Conservation (phyloP, 495 filamentous ascomycete genomes). For the Trichoderma orchidacearum region DNA sequence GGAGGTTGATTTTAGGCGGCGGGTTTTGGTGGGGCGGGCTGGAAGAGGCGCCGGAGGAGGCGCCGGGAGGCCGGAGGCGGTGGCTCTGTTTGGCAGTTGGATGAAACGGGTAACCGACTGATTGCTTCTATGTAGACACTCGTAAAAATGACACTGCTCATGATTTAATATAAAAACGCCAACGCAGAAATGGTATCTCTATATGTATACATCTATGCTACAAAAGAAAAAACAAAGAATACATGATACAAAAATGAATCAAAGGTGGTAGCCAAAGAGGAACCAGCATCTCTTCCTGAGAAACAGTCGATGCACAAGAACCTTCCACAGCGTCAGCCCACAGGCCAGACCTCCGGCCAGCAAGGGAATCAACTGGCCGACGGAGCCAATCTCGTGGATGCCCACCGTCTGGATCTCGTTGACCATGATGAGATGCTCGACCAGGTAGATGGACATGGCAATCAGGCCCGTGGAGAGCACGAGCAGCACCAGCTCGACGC, state of each 20-base stretch:
- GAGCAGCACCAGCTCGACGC: conserved; percentile 8
- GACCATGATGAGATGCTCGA: conserved; percentile 7
- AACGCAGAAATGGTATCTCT: not conserved
- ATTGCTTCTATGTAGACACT: too few relatives aligned
- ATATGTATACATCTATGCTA: too few relatives aligned
- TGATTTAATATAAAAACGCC: too few relatives aligned
- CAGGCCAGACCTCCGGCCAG: conserved; percentile 3
- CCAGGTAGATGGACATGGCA: conserved; percentile 5
- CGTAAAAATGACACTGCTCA: too few relatives aligned
- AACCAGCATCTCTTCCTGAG: not conserved
- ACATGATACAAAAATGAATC: not conserved
- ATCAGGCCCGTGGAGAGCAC: conserved; percentile 6
- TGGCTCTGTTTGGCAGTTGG: too few relatives aligned
- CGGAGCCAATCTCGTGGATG: conserved; percentile 4
- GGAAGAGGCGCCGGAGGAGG: not conserved
- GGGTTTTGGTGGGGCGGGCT: not conserved
- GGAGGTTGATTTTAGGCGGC: not conserved
- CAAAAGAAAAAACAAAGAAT: not conserved
- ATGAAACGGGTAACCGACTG: too few relatives aligned
- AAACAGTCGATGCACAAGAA: not conserved
- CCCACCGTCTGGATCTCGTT: conserved; percentile 1
- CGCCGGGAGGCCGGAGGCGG: not conserved
- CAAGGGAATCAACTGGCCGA: conserved; percentile 9
- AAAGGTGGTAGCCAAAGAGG: not conserved
- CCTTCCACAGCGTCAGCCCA: not conserved